Percentiles rank a stretch among this genome's conserved stretches.
These are phyloP conservation scores for Lecanicillium sp. DNA, from an alignment of 2,329 filamentous ascomycete species.

Conservation along the genomic window DNA sequence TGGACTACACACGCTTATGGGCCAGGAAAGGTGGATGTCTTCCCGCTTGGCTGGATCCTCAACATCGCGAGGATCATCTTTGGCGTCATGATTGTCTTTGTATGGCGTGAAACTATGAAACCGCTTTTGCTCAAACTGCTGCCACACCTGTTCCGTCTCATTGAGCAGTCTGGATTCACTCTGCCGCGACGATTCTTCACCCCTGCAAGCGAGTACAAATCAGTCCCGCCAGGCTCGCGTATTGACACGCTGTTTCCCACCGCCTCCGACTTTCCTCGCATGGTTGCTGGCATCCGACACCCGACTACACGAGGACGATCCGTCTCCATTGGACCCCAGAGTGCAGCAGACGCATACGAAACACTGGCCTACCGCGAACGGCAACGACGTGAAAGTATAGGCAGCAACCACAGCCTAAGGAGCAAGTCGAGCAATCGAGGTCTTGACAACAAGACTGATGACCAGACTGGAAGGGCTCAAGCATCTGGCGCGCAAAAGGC, in stretches of 20 bases:
- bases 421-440: slow-evolving; percentile 35
- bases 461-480: slow-evolving; percentile 28
- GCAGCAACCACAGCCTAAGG: slow-evolving; percentile 39
- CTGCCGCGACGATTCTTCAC: slow-evolving; percentile 88
- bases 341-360: slow-evolving; percentile 93
- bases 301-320: slow-evolving; percentile 63
- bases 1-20: slow-evolving; percentile 35
- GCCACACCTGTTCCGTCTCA: slow-evolving; percentile 78
- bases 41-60: slow-evolving; percentile 56
- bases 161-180: slow-evolving; percentile 71
- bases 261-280: slow-evolving; percentile 76
- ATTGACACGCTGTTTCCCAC: slow-evolving; percentile 82
- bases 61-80: slow-evolving; percentile 62
- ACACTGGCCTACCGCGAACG: slow-evolving; percentile 81
- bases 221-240: slow-evolving; percentile 59
- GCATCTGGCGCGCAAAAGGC: slow-evolving; percentile 37
- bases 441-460: slow-evolving; percentile 28
- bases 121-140: slow-evolving; percentile 67
- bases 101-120: slow-evolving; percentile 88
- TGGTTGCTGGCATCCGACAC: slow-evolving; percentile 75
- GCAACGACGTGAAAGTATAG: slow-evolving; percentile 44
- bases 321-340: slow-evolving; percentile 88
- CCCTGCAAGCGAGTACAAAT: slow-evolving; percentile 81
- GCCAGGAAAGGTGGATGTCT: slow-evolving; percentile 54
- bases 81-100: slow-evolving; percentile 76